Evolutionary conservation across 495 filamentous ascomycete species (phyloP), one percentile per base, ranked within the genome.

Genomic region (Bathelium albidoporum): DNA sequence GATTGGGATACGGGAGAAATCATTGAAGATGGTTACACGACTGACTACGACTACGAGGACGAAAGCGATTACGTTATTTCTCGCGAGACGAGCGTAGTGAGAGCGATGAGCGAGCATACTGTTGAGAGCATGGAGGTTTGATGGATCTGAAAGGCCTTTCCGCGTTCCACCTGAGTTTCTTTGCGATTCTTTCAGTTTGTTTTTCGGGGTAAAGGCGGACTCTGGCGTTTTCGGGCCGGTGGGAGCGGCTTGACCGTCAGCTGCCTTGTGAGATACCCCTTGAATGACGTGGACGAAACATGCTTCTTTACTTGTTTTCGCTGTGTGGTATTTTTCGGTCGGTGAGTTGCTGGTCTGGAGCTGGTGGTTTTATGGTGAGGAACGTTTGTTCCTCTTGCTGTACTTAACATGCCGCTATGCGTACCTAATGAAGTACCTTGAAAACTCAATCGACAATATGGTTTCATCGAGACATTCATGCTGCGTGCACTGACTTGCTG

Each of bases 51-150:
- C 14, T 65, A 70, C 31, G 66, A 65, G 36, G 71, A 73, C 49
- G 49, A 55, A 10, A 62, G 70, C 49, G 69, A 71, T 31, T 58
- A 24, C 26, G 24, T 34, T 58, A 58, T 32, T 55, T 36, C 55
- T n/a, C 55, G 65, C 20, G 62, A 68, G 58, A 66, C 65, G 65
- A 68, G 67, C 62, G 36, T 34, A 22, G 65, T 73, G 14, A 49
- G 64, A 31, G 59, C 65, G 11, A 65, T 73, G 65, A 69, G 69
- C 39, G 65, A 71, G 66, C 60, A 66, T 22, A 2, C 67, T 16
- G 58, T 61, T 41, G 69, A 73, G 26, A 43, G 60, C 22, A 71
- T 71, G 67, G 69, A 71, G 28, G n/a, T 69, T 41, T 70, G 41
- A 64, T 24, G 31, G 16, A 55, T 62, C 10, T 34, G 16, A 12